Evolutionary conservation across 805 yeast species (phyloP), one percentile per base, ranked within the genome.

Genomic region (Tetrapisispora phaffii): DNA sequence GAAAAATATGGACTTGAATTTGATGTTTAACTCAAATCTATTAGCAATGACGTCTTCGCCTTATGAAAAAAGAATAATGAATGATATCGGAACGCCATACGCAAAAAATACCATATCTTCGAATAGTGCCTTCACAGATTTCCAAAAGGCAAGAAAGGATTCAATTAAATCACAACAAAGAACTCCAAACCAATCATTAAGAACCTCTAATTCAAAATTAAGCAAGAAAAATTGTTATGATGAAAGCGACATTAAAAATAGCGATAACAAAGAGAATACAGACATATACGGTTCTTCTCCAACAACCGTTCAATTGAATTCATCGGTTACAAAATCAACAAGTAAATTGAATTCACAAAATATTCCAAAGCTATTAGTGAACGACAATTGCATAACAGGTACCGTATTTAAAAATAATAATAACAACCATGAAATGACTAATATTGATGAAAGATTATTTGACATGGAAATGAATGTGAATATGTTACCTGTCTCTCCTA

Each of bases 221-320:
- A 34, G 7, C 17, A 46, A 38, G 12, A 19, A 28, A 24, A 20
- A 7, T 22, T 31, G 28, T 26, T 19, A 34, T 22, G 46, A 32
- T 45, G 28, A 44, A 42, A 28, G 24, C 35, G 33, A n/a, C 19
- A 22, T 31, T n/a, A 39, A 26, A 22, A 32, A 34, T 34, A 31
- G 42, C 22, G 35, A 42, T 15, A 29, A 38, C 16, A 42, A 44
- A n/a, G 55, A 47, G 16, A 46, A 46, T 10, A 43, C 51, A 39
- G 59, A 48, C 24, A 46, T 54, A 1, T 60, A 56, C 47, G 65
- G 65, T 3, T 62, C 67, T 16, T 63, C 67, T 1, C 67, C 66
- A 17, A 62, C 67, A 2, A 63, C 67, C 3, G 60, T 63, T 38
- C 66, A 63, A 48, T 51, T 63, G 20, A 56, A 63, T 45, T 59